These are phyloP conservation scores for Phaeosphaeria sp. DNA, from an alignment of 2,329 filamentous ascomycete genomes.

Conservation along the genomic window DNA sequence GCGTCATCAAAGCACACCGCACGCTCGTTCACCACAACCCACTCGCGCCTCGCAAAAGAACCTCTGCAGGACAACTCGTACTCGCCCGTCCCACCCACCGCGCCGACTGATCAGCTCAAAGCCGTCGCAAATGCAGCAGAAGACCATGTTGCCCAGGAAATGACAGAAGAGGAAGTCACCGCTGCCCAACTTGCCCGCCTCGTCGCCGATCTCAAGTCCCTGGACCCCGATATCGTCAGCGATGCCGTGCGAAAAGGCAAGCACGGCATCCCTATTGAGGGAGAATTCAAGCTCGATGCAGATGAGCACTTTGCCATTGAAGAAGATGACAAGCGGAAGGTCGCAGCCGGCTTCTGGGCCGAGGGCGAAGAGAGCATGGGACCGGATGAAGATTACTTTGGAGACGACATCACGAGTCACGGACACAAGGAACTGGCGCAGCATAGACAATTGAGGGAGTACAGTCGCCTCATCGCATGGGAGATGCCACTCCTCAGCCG, in stretches of 20 bases:
- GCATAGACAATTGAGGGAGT: constrained; percentile 86
- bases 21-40: constrained; percentile 41
- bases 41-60: constrained; percentile 10
- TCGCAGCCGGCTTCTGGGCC: constrained; percentile 42
- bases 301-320: constrained; percentile 36
- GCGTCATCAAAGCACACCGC: constrained; percentile 20
- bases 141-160: background rate
- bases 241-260: constrained; percentile 36
- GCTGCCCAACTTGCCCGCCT: constrained; percentile 30
- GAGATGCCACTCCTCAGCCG: constrained; percentile 91
- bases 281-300: constrained; percentile 21
- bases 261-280: constrained; percentile 23
- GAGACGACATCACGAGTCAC: constrained; percentile 83
- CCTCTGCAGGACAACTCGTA: constrained; percentile 18
- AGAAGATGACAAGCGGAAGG: constrained; percentile 20
- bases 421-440: constrained; percentile 88
- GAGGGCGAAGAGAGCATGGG: constrained; percentile 58
- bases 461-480: constrained; percentile 87
- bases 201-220: constrained; percentile 28
- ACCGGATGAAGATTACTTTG: constrained; percentile 70
- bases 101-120: constrained; percentile 11
- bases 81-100: constrained; percentile 10
- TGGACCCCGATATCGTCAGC: constrained; percentile 27
- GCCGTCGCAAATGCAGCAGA: constrained; percentile 8
- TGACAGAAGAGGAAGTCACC: constrained; percentile 16